Base-by-base conservation (phyloP, 495 filamentous ascomycete genomes). In the Bacidia gigantensis region DNA sequence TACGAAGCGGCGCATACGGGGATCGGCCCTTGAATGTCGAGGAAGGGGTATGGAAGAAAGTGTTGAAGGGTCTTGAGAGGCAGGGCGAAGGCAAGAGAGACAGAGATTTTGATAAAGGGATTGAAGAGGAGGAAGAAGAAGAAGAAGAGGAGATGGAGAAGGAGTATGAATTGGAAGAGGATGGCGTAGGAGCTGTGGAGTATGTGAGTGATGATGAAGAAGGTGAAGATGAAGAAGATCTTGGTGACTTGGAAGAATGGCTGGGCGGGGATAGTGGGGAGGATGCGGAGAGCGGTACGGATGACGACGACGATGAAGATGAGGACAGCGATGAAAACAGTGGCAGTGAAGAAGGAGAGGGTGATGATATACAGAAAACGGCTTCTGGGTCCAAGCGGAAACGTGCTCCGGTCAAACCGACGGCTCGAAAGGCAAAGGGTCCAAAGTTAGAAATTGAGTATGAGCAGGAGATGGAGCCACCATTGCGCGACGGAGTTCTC, bases 41-140 rank as follows among this genome's bases (percentile, higher is more conserved):
- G 63, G 86, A 93, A 66, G 73, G 72, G 12, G 88, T 98, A 56
- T 98, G 92, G 92, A 95, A 95, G 82, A 92, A 87, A 77, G 93
- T 98, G 23, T 75, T 98, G 44, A 81, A 82, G 42, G 89, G 89
- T 1, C 69, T 97, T 64, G 93, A 97, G 75, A 75, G 81, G 52
- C 78, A 80, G 58, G 89, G 89, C 22, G 86, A 92, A 63, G 92
- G 83, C 43, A 74, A 73, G 59, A 73, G 88, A 57, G 92, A 97
- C 68, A 79, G 86, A 69, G 90, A 96, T 64, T 62, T 89, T 62
- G 90, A 96, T 61, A 76, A 83, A 52, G 84, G 82, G 9, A 78
- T 87, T 59, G 86, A 90, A 60, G 90, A 88, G 2, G 88, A 95
- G 56, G 81, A 83, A 22, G 74, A 84, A 51, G 77, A 83, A 42